A percentile compares a stretch with the other conserved stretches of the same genome.
Evolutionary conservation across 2,329 filamentous ascomycete genomes (phyloP).

Genomic region (Malbranchea cinnamomea): DNA sequence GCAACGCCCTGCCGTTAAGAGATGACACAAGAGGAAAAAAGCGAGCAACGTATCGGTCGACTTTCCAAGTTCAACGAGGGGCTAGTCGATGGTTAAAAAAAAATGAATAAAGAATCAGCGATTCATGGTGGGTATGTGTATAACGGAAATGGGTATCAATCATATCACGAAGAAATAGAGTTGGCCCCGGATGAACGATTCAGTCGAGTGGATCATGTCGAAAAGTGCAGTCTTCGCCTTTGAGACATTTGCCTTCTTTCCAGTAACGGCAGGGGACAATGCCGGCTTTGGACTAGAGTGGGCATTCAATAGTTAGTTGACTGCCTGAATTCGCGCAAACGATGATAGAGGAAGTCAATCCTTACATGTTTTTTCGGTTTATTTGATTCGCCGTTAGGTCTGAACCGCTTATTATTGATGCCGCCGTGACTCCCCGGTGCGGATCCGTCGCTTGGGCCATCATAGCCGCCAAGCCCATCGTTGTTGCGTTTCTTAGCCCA

Average conservation of each 20-base stretch:
- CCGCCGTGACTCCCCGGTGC: slow-evolving; percentile 14
- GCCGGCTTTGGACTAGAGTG: slow-evolving; percentile 26
- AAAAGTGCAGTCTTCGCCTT: slow-evolving; percentile 38
- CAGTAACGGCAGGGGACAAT: slow-evolving; percentile 38
- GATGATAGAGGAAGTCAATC: not conserved
- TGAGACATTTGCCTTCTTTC: slow-evolving; percentile 38
- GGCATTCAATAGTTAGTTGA: too few species aligned
- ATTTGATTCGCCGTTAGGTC: slow-evolving; percentile 16
- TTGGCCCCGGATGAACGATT: too few species aligned
- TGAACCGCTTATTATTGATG: slow-evolving; percentile 21
- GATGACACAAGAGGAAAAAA: too few species aligned
- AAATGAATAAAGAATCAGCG: too few species aligned
- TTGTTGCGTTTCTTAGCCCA: slow-evolving; percentile 27
- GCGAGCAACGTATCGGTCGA: too few species aligned
- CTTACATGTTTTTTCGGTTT: slow-evolving; percentile 24
- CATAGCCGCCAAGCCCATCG: slow-evolving; percentile 18
- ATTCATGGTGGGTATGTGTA: too few species aligned
- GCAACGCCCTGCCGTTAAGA: too few species aligned
- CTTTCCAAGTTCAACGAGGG: too few species aligned
- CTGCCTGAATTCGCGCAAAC: too few species aligned
- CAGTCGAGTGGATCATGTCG: slow-evolving; percentile 24
- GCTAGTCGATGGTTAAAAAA: too few species aligned
- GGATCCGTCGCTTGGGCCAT: slow-evolving; percentile 16
- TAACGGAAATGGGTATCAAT: too few species aligned
- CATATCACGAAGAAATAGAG: too few species aligned